These are phyloP conservation scores for Colletotrichum tamarilloi DNA, from an alignment of 2,329 filamentous ascomycete species.

Conservation along the genomic window DNA sequence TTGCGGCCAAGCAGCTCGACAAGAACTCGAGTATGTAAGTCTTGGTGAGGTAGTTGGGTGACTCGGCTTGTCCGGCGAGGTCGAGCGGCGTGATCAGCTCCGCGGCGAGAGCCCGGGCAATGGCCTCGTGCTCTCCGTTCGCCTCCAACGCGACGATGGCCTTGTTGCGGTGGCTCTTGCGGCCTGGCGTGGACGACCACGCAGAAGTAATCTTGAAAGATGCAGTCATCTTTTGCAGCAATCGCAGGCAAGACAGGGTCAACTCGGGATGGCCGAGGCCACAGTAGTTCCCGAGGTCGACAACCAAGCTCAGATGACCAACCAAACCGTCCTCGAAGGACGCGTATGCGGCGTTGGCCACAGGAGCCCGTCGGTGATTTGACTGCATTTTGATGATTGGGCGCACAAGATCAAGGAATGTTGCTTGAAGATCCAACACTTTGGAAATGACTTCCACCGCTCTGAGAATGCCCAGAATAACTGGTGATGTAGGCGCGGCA, in stretches of 20 bases:
- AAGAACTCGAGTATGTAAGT: conserved; percentile 88
- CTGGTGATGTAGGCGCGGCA: conserved; percentile 80
- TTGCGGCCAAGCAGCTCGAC: conserved; percentile 80
- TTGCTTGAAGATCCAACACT: conserved; percentile 87
- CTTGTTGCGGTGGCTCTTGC: conserved; percentile 74
- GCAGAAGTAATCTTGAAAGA: conserved; percentile 83
- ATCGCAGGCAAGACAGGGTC: conserved; percentile 81
- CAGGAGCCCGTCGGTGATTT: conserved; percentile 66
- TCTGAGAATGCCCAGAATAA: conserved; percentile 81
- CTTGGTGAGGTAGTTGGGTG: conserved; percentile 84
- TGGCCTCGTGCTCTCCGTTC: conserved; percentile 82
- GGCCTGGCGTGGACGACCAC: conserved; percentile 56
- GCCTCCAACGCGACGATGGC: conserved; percentile 89
- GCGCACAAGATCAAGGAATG: conserved; percentile 89
- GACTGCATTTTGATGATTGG: conserved; percentile 78
- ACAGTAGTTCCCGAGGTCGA: conserved; percentile 87
- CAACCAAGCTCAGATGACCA: conserved; percentile 81
- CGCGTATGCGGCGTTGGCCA: conserved; percentile 81
- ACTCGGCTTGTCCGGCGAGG: conserved; percentile 74
- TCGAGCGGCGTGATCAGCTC: conserved; percentile 79
- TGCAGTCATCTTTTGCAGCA: conserved; percentile 87
- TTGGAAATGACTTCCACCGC: conserved; percentile 87
- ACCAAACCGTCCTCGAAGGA: conserved; percentile 93
- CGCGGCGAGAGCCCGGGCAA: conserved; percentile 77
- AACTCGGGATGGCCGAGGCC: conserved; percentile 85